Conservation (phyloP, 441 rosid species). For the Populus hybrid region DNA sequence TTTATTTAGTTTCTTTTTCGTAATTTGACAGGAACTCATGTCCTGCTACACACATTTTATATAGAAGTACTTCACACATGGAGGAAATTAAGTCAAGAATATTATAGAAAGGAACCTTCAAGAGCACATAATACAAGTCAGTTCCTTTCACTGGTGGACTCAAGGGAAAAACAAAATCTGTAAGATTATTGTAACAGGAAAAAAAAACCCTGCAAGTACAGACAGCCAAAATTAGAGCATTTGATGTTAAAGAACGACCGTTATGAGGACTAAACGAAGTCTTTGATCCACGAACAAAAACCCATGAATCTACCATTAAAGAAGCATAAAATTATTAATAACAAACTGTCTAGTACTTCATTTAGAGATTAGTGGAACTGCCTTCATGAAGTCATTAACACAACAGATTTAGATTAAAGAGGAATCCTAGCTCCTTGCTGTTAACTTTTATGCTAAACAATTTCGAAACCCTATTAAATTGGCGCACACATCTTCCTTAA, state of each 20-base stretch:
- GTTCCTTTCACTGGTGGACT: not conserved
- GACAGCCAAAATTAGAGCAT: not conserved
- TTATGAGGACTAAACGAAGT: not conserved
- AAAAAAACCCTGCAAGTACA: not conserved
- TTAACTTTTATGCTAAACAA: not conserved
- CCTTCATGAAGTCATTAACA: not conserved
- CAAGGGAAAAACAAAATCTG: not conserved
- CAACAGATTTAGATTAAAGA: not conserved
- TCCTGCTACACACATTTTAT: not conserved
- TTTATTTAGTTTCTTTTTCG: not conserved
- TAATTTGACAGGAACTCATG: not conserved
- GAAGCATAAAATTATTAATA: not conserved
- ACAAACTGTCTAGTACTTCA: not conserved
- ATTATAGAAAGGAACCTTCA: not conserved
- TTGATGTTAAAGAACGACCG: not conserved
- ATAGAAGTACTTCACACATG: not conserved
- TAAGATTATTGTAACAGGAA: not conserved
- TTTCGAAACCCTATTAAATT: constrained; percentile 1
- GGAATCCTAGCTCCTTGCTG: not conserved
- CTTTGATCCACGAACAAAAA: not conserved
- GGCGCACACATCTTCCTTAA: not conserved
- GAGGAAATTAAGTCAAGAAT: not conserved
- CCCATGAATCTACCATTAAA: not conserved
- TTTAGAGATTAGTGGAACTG: not conserved
- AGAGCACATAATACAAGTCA: not conserved